Evolutionary conservation across 2,329 filamentous ascomycete species (phyloP), one percentile per base, ranked within the genome.

Genomic region (Penicillium aurantiogriseum): DNA sequence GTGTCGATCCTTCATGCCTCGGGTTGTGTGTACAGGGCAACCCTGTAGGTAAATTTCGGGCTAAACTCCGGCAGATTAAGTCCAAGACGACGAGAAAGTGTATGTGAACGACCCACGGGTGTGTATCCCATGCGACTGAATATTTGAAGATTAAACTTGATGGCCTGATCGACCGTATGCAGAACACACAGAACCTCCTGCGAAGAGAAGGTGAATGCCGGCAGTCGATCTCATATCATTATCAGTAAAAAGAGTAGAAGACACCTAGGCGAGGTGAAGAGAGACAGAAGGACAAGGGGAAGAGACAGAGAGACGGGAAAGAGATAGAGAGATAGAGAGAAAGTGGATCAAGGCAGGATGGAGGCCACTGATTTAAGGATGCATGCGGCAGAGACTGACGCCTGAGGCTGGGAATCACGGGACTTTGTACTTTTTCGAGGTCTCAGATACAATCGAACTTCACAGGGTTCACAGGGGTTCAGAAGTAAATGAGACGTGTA

Each of bases 1-100:
- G 23, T 27, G 13, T 48, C 27, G 46, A 55, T 54, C 39, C 54
- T 61, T 58, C 54, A 56, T 56, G 54, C 54, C 54, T 56, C 15
- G 45, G 9, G 29, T 50, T 55, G 36, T 17, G 23, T 43, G 46
- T 50, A 55, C 53, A 55, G 46, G 53, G 42, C 17, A 29, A 46
- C 31, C 53, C 53, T 44, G 53, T 44, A 43, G 29, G n/a, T 36
- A 23, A 25, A 35, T 36, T 13, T 45, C 27, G 31, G 39, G 50
- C 8, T 33, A 33, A 19, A 44, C 40, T 46, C 17, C 31, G n/a
- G 40, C 19, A 11, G 50, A 52, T 46, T 19, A n/a, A 36, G 21
- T 29, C 49, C 6, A 23, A 43, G 36, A 17, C 17, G 23, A 27
- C 5, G 4, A n/a, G 8, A 46, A 38, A 7, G 21, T 29, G 17